These are phyloP conservation scores for Leccinellum rugosiceps DNA, from an alignment of 768 basidiomycete genomes.

Conservation along the genomic window DNA sequence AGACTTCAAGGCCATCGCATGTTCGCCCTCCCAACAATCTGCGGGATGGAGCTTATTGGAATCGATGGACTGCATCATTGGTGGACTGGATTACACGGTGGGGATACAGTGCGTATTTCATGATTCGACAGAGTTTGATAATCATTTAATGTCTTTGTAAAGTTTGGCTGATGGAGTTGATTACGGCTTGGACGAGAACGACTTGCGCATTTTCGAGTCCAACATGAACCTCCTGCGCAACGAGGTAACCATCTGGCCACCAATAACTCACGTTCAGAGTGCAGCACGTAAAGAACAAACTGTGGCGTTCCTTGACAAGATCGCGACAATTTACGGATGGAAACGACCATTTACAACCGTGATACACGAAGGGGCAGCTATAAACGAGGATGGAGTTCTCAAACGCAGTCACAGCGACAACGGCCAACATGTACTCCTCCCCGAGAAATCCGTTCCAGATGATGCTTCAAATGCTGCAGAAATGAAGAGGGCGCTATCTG, in stretches of 20 bases:
- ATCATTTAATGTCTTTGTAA: too few relatives aligned
- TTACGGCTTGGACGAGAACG: too few relatives aligned
- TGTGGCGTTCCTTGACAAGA: neutral
- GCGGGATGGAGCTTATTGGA: neutral
- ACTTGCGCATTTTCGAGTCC: too few relatives aligned
- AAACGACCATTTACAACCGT: neutral
- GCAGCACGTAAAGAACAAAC: neutral
- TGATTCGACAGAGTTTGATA: too few relatives aligned
- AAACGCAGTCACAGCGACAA: neutral
- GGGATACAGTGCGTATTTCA: neutral
- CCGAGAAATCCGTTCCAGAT: neutral
- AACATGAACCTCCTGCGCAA: too few relatives aligned
- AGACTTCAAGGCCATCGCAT: neutral
- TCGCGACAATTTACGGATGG: neutral
- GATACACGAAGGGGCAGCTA: neutral
- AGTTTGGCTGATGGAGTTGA: too few relatives aligned
- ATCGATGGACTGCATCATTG: neutral
- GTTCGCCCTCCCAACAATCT: neutral
- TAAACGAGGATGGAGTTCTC: neutral
- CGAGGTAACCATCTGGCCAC: slow-evolving; percentile 1
- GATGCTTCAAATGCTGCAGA: neutral
- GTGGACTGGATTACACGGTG: neutral
- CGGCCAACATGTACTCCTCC: neutral
- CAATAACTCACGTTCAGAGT: neutral
- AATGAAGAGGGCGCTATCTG: neutral